Percentiles rank a stretch among this genome's conserved stretches.
phyloP scores from a whole-genome alignment of 176 grass and related monocot genomes.

The Rhynchospora tenuis region DNA sequence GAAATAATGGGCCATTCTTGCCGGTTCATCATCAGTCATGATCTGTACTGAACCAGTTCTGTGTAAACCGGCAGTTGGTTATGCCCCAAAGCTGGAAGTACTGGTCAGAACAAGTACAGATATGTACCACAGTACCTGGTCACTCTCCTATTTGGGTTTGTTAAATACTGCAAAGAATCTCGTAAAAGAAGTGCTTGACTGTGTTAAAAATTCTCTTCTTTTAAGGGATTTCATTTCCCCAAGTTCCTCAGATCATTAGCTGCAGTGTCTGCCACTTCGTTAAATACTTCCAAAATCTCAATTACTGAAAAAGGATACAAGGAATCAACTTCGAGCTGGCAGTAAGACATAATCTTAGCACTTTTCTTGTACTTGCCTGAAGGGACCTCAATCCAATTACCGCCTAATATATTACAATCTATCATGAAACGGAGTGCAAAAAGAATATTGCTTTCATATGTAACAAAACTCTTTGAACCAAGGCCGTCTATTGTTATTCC shows the following conservation, averaged over 20 bases:
- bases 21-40: not conserved
- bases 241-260: not conserved
- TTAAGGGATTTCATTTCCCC: too few relatives aligned
- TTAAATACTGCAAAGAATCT: slow-evolving; percentile 17
- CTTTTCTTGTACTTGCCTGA: slow-evolving; percentile 82
- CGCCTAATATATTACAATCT: slow-evolving; percentile 87
- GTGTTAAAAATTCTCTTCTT: not conserved
- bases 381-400: slow-evolving; percentile 94
- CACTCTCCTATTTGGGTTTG: not conserved
- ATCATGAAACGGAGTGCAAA: slow-evolving; percentile 99
- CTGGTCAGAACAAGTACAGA: not conserved
- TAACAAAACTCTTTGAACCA: slow-evolving; percentile 79
- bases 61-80: not conserved
- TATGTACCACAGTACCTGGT: not conserved
- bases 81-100: not conserved
- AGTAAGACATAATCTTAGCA: slow-evolving; percentile 63
- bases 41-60: not conserved
- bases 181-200: slow-evolving; percentile 31
- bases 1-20: not conserved
- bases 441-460: slow-evolving; percentile 97
- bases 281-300: not conserved
- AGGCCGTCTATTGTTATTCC: slow-evolving; percentile 78
- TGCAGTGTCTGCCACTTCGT: not conserved
- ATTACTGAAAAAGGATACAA: slow-evolving; percentile 62
- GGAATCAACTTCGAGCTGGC: slow-evolving; percentile 78